Evolutionary conservation across 176 grass and related monocot genomes (phyloP).

Genomic region (Bonia amplexicaulis): DNA sequence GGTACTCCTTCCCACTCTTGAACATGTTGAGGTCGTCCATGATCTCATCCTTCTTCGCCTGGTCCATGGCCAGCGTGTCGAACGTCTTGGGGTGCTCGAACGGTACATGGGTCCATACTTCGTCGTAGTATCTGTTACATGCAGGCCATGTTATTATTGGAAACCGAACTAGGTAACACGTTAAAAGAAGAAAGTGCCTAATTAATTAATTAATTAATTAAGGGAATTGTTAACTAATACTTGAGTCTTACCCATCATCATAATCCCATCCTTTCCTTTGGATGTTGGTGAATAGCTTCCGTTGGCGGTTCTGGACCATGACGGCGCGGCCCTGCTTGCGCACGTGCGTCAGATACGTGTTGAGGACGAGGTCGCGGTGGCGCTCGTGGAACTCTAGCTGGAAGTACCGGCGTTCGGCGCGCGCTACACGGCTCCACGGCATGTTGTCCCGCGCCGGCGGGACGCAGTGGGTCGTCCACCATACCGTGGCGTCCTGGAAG

Average conservation of each 20-base stretch:
- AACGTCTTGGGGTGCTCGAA: slow-evolving; percentile 67
- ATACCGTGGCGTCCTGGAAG: neutral
- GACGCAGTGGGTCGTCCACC: slow-evolving; percentile 14
- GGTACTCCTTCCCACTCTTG: slow-evolving; percentile 34
- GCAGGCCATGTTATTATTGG: neutral
- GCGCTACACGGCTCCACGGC: neutral
- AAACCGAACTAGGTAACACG: no score
- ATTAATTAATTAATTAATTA: no score
- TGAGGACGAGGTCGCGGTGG: slow-evolving; percentile 27
- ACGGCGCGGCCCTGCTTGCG: slow-evolving; percentile 30
- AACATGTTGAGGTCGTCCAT: slow-evolving; percentile 43
- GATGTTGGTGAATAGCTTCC: slow-evolving; percentile 63
- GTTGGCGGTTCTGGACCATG: slow-evolving; percentile 30
- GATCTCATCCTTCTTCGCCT: slow-evolving; percentile 36
- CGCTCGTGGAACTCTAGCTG: slow-evolving; percentile 37
- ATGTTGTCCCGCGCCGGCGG: neutral
- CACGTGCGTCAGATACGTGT: slow-evolving; percentile 38
- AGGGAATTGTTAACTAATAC: no score
- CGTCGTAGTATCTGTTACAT: neutral
- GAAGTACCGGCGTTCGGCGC: no score
- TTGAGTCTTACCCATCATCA: neutral
- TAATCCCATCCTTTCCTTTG: neutral
- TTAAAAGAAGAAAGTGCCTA: neutral
- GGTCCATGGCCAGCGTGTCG: slow-evolving; percentile 60
- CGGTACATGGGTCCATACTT: slow-evolving; percentile 47